Evolutionary conservation across 2,329 filamentous ascomycete genomes (phyloP).

Genomic region (Botryotinia narcissicola): DNA sequence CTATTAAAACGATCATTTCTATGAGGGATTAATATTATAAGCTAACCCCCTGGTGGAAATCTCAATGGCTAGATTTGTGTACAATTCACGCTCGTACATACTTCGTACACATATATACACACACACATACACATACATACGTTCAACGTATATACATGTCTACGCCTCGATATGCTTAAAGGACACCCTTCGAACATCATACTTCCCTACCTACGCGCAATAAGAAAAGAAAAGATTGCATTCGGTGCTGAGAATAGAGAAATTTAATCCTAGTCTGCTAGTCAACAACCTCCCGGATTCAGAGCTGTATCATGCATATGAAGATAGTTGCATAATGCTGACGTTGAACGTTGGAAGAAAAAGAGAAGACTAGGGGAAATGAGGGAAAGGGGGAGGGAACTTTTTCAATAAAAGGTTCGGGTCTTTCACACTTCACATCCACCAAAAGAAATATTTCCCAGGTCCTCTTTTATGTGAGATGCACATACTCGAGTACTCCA

Average conservation of each 20-base stretch:
- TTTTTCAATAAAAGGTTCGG: background rate
- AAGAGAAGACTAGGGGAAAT: background rate
- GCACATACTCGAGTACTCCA: background rate
- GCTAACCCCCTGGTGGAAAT: background rate
- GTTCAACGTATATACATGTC: background rate
- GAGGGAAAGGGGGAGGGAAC: background rate
- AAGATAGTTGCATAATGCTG: conserved; percentile 8
- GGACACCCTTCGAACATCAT: background rate
- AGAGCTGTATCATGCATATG: background rate
- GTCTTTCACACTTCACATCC: background rate
- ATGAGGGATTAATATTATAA: conserved; percentile 10
- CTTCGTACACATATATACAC: background rate
- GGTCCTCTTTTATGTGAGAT: background rate
- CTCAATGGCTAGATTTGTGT: background rate
- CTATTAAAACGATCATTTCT: background rate
- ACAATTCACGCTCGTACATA: background rate
- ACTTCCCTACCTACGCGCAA: background rate
- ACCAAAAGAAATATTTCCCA: background rate
- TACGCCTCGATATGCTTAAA: background rate
- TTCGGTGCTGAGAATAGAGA: background rate
- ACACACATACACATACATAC: background rate
- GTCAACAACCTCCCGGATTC: background rate
- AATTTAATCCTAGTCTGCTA: background rate
- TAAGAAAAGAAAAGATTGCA: background rate
- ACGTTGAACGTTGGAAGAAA: background rate